phyloP scores from a whole-genome alignment of 1,139 yeast species.

The Kurtzmaniella quercitrusa region DNA sequence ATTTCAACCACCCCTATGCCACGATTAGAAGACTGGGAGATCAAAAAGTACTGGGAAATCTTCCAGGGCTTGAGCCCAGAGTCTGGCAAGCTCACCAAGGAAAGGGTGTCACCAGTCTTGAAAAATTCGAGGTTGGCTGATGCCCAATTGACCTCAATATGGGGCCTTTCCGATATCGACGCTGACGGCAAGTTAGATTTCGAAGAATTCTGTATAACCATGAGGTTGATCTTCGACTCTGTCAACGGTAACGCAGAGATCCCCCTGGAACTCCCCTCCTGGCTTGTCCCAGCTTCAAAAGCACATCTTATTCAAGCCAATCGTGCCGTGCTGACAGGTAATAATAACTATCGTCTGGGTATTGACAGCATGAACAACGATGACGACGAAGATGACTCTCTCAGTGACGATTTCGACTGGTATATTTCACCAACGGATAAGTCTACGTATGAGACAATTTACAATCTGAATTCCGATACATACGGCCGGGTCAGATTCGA shows the following conservation, averaged over 20 bases:
- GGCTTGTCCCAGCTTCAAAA: slow-evolving; percentile 91
- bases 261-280: slow-evolving; percentile 74
- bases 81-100: slow-evolving; percentile 75
- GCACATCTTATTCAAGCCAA: slow-evolving; percentile 80
- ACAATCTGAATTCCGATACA: slow-evolving; percentile 68
- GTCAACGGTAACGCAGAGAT: slow-evolving; percentile 71
- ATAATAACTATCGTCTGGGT: slow-evolving; percentile 18
- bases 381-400: slow-evolving; percentile 50
- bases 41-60: slow-evolving; percentile 95
- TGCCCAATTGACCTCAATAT: slow-evolving; percentile 69
- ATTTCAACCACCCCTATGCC: slow-evolving; percentile 29
- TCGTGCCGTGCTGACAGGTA: slow-evolving; percentile 48
- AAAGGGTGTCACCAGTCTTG: slow-evolving; percentile 78
- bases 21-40: slow-evolving; percentile 88
- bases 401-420: slow-evolving; percentile 85
- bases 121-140: slow-evolving; percentile 84
- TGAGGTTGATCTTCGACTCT: slow-evolving; percentile 88
- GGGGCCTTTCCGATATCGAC: slow-evolving; percentile 94
- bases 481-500: slow-evolving; percentile 82
- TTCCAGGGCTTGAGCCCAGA: slow-evolving; percentile 84
- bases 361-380: slow-evolving; percentile 29
- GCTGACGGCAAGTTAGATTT: slow-evolving; percentile 88
- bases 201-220: slow-evolving; percentile 96
- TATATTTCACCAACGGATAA: slow-evolving; percentile 89
- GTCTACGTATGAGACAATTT: slow-evolving; percentile 71